Conservation (phyloP, 2,329 filamentous ascomycete species). For the Thielaviopsis cerberus region DNA sequence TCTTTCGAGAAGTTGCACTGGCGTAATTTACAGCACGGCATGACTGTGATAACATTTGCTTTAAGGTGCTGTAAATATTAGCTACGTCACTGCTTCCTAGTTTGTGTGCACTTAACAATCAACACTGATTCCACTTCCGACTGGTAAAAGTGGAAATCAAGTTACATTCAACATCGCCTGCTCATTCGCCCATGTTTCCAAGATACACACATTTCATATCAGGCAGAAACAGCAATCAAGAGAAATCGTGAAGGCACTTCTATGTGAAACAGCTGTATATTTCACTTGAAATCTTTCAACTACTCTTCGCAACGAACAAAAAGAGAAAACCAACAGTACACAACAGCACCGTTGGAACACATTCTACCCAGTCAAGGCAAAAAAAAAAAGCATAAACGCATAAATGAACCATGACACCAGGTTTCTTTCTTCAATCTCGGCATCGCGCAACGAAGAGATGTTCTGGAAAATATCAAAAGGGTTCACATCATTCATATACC, state of each 20-base stretch:
- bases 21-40: too few species aligned
- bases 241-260: neutral
- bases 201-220: too few species aligned
- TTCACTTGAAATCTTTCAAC: neutral
- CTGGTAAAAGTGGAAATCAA: too few species aligned
- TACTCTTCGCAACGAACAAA: neutral
- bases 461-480: neutral
- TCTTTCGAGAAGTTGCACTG: too few species aligned
- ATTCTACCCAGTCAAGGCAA: neutral
- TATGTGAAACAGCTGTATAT: neutral
- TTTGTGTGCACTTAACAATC: too few species aligned
- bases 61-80: too few species aligned
- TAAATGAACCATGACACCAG: neutral
- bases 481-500: neutral
- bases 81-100: too few species aligned
- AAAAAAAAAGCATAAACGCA: neutral
- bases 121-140: too few species aligned
- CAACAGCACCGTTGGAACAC: neutral
- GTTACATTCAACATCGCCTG: too few species aligned
- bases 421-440: neutral
- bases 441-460: neutral
- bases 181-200: too few species aligned
- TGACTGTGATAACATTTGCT: too few species aligned
- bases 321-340: neutral
- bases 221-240: too few species aligned